Conservation (phyloP, 176 grass and related monocot species). For the Paspalum notatum region DNA sequence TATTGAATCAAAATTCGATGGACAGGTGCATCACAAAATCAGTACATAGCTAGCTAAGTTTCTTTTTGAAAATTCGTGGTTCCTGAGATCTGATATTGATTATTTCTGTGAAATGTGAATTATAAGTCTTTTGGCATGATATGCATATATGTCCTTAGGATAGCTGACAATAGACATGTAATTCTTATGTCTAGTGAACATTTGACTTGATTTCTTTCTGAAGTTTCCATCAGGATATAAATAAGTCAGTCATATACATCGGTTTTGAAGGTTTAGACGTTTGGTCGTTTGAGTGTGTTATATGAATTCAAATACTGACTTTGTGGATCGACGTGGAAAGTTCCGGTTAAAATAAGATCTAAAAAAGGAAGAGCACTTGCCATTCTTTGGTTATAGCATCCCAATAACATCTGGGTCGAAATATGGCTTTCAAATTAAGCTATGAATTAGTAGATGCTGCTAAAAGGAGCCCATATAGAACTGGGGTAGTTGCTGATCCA, state of each 20-base stretch:
- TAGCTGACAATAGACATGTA: slow-evolving; percentile 13
- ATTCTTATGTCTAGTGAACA: background rate
- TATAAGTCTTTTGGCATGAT: background rate
- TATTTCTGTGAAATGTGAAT: background rate
- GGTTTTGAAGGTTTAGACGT: background rate
- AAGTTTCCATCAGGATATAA: slow-evolving; percentile 5
- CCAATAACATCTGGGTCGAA: too few species aligned
- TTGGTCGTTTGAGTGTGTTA: background rate
- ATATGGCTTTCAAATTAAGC: too few species aligned
- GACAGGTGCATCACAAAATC: background rate
- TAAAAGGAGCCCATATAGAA: too few species aligned
- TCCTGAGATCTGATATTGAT: slow-evolving; percentile 1
- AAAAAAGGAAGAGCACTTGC: too few species aligned
- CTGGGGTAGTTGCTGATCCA: too few species aligned
- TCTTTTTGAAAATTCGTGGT: background rate
- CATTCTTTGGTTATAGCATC: too few species aligned
- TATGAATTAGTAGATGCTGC: too few species aligned
- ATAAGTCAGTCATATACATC: background rate
- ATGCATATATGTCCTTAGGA: slow-evolving; percentile 2
- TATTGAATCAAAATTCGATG: background rate
- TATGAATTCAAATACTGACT: background rate
- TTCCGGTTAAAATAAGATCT: too few species aligned
- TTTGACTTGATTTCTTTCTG: slow-evolving; percentile 25
- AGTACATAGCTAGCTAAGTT: background rate
- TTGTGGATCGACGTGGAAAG: background rate